Conservation (phyloP, 257 asterid genomes). For the Coffea canephora region DNA sequence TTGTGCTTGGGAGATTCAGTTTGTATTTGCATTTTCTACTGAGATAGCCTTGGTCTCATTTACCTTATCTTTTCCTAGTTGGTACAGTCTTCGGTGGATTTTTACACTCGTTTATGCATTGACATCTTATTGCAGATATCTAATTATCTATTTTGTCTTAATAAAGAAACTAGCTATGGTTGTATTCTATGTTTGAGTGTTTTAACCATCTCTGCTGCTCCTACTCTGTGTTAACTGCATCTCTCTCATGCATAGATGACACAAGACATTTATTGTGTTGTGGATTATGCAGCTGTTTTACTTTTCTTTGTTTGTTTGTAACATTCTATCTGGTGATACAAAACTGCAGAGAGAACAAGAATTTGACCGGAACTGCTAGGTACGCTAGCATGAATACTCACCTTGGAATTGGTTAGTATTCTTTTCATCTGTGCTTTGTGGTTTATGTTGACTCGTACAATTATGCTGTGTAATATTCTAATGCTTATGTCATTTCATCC, state of each 20-base stretch:
- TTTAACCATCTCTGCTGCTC: neutral
- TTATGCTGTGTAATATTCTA: slow-evolving; percentile 10
- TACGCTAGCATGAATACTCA: slow-evolving; percentile 99
- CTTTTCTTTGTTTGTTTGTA: neutral
- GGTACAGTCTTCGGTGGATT: neutral
- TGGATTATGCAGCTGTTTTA: neutral
- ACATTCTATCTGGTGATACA: slow-evolving; percentile 9
- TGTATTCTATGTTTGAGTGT: neutral
- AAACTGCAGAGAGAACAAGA: slow-evolving; percentile 84
- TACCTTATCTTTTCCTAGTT: neutral
- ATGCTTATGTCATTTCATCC: slow-evolving; percentile 6
- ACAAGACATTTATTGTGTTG: neutral
- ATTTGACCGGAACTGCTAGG: slow-evolving; percentile 97
- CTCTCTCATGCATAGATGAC: neutral
- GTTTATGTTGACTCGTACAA: slow-evolving; percentile 6
- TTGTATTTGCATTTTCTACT: neutral
- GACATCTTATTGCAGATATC: neutral
- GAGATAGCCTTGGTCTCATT: neutral
- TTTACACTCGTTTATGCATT: neutral
- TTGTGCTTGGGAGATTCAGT: neutral
- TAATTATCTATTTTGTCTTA: neutral
- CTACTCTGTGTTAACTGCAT: neutral
- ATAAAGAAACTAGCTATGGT: neutral
- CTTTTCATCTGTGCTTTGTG: slow-evolving; percentile 15
- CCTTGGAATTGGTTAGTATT: slow-evolving; percentile 80